phyloP scores from a whole-genome alignment of 805 yeast species.

The Lachancea waltii region DNA sequence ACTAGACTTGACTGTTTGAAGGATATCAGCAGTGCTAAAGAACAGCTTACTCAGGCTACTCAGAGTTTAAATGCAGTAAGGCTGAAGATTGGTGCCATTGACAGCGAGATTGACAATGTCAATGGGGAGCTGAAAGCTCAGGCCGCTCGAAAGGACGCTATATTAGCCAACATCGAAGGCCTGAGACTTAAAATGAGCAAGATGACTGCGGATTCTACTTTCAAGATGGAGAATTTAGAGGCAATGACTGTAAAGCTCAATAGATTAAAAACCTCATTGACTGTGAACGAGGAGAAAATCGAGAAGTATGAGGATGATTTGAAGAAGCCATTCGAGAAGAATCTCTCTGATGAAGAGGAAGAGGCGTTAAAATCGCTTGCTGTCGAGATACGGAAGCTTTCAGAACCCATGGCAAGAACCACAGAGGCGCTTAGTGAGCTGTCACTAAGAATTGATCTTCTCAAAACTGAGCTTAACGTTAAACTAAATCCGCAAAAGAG shows the following conservation, averaged over 20 bases:
- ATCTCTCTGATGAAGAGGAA: constrained; percentile 46
- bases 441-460: constrained; percentile 21
- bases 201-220: constrained; percentile 36
- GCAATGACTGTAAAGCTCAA: constrained; percentile 34
- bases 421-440: constrained; percentile 21
- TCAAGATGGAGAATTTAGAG: constrained; percentile 39
- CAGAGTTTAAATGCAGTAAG: constrained; percentile 40
- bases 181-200: constrained; percentile 38
- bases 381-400: constrained; percentile 41
- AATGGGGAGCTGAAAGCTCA: constrained; percentile 39
- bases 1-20: constrained; percentile 69
- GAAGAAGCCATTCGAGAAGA: constrained; percentile 45
- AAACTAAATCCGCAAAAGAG: constrained; percentile 48
- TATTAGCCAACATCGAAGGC: constrained; percentile 39
- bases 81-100: constrained; percentile 39
- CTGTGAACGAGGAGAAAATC: constrained; percentile 35
- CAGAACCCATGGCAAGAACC: constrained; percentile 36
- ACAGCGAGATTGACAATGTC: constrained; percentile 44
- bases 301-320: constrained; percentile 45
- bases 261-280: constrained; percentile 32
- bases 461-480: constrained; percentile 53
- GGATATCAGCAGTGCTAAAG: constrained; percentile 44
- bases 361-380: constrained; percentile 27
- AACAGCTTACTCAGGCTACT: constrained; percentile 17
- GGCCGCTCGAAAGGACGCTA: constrained; percentile 37